Percentiles rank a stretch among this genome's conserved stretches.
phyloP scores from a whole-genome alignment of 225 moss, liverwort and hornwort genomes.

The Sphagnum contortum region DNA sequence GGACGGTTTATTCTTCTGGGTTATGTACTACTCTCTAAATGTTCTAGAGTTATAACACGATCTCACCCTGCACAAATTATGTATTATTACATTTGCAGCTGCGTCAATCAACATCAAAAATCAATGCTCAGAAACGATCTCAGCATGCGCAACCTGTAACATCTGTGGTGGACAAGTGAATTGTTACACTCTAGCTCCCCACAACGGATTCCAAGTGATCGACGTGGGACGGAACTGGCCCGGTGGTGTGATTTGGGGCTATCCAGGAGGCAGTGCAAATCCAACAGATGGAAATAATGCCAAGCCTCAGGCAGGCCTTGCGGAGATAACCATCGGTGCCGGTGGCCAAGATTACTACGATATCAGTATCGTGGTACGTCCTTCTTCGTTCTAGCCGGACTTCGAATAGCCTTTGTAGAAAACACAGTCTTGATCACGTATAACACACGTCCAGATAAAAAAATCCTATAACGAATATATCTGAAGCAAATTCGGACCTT shows the following conservation, averaged over 20 bases:
- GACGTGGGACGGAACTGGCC: slow-evolving; percentile 28
- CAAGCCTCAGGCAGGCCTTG: slow-evolving; percentile 39
- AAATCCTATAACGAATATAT: too few species aligned
- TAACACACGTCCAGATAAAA: too few species aligned
- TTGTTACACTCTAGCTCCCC: slow-evolving; percentile 12
- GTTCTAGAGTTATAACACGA: too few species aligned
- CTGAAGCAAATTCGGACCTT: not conserved
- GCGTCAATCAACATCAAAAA: too few species aligned
- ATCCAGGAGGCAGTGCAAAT: slow-evolving; percentile 16
- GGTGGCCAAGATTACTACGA: slow-evolving; percentile 33
- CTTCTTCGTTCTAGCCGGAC: not conserved
- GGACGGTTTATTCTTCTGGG: too few species aligned
- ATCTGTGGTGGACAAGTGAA: slow-evolving; percentile 16
- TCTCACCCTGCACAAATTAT: too few species aligned
- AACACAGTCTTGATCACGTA: too few species aligned
- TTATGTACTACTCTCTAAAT: too few species aligned
- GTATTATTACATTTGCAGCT: too few species aligned
- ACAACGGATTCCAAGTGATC: slow-evolving; percentile 6
- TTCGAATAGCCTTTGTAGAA: too few species aligned
- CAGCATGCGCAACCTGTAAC: slow-evolving; percentile 9
- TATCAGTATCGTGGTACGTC: slow-evolving; percentile 40
- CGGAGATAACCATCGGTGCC: slow-evolving; percentile 28
- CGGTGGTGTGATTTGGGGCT: slow-evolving; percentile 42
- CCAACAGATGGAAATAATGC: slow-evolving; percentile 13
- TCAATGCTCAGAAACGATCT: too few species aligned